Conservation (phyloP, 345 rosid genomes). For the Raphanus raphanistrum region DNA sequence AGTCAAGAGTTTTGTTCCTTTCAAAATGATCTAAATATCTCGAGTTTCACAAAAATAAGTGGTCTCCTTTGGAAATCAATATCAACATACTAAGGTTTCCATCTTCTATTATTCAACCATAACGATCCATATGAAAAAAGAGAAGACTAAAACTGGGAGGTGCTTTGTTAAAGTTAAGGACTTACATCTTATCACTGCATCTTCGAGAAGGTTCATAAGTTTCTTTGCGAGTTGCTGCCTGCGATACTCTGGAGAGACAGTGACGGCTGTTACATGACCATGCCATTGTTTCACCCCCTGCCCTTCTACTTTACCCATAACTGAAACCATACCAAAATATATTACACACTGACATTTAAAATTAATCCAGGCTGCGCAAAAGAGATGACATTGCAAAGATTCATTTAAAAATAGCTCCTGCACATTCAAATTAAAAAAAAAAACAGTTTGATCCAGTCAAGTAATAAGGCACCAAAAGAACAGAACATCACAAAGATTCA, state of each 20-base stretch:
- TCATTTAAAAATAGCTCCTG: background rate
- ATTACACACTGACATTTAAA: conserved; percentile 9
- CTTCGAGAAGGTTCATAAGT: conserved; percentile 86
- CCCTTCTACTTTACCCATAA: conserved; percentile 97
- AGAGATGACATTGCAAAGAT: background rate
- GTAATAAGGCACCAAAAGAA: background rate
- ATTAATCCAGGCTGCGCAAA: background rate
- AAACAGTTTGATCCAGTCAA: background rate
- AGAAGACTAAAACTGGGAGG: background rate
- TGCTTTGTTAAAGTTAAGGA: background rate
- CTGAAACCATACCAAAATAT: conserved; percentile 40
- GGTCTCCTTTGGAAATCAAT: background rate
- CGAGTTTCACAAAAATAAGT: background rate
- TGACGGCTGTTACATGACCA: conserved; percentile 95
- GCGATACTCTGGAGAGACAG: conserved; percentile 84
- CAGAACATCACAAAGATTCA: background rate
- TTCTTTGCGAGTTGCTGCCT: conserved; percentile 91
- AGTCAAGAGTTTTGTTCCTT: conserved; percentile 13
- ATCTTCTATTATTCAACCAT: background rate
- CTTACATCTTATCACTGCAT: conserved; percentile 86
- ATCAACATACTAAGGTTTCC: background rate
- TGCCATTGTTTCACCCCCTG: conserved; percentile 95
- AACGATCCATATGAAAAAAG: background rate
- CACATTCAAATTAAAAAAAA: background rate
- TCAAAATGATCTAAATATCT: background rate